These are phyloP conservation scores for Russula foetens DNA, from an alignment of 768 basidiomycete genomes.

Conservation along the genomic window DNA sequence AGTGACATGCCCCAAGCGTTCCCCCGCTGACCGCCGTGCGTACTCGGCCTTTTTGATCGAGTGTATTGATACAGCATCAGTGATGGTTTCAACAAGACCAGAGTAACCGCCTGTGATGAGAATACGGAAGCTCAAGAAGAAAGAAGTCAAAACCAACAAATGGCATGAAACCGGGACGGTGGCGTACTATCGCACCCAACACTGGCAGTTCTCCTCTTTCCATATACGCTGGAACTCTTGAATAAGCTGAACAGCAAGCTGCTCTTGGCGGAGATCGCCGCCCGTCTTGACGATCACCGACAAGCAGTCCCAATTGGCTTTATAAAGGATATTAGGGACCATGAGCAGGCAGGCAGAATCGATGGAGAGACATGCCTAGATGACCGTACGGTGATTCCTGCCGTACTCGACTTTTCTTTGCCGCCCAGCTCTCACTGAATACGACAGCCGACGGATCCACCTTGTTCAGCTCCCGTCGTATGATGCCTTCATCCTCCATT, in stretches of 20 bases:
- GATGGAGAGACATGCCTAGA: slow-evolving; percentile 45
- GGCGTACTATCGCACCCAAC: slow-evolving; percentile 86
- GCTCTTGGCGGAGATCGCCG: slow-evolving; percentile 93
- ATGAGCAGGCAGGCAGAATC: background rate
- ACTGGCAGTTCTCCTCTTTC: slow-evolving; percentile 86
- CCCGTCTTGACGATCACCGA: slow-evolving; percentile 99
- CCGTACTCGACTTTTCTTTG: slow-evolving; percentile 93
- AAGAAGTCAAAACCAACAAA: background rate
- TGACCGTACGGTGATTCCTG: slow-evolving; percentile 95
- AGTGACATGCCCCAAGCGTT: slow-evolving; percentile 79
- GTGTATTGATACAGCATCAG: slow-evolving; percentile 96
- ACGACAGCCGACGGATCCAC: slow-evolving; percentile 93
- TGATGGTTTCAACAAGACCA: slow-evolving; percentile 95
- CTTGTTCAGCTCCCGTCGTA: slow-evolving; percentile 87
- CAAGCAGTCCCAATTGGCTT: slow-evolving; percentile 80
- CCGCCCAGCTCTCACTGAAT: slow-evolving; percentile 90
- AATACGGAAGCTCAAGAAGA: slow-evolving; percentile 75
- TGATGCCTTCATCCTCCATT: slow-evolving; percentile 85
- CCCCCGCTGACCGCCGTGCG: slow-evolving; percentile 74
- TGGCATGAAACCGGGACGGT: background rate
- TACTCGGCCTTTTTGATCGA: slow-evolving; percentile 99
- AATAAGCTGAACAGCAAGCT: slow-evolving; percentile 92
- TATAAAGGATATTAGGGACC: background rate
- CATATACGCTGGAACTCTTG: slow-evolving; percentile 90
- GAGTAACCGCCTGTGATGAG: slow-evolving; percentile 90